Percentiles rank a stretch among this genome's conserved stretches.
Conservation (phyloP, 805 yeast genomes). For the Wickerhamomyces bisporus region DNA sequence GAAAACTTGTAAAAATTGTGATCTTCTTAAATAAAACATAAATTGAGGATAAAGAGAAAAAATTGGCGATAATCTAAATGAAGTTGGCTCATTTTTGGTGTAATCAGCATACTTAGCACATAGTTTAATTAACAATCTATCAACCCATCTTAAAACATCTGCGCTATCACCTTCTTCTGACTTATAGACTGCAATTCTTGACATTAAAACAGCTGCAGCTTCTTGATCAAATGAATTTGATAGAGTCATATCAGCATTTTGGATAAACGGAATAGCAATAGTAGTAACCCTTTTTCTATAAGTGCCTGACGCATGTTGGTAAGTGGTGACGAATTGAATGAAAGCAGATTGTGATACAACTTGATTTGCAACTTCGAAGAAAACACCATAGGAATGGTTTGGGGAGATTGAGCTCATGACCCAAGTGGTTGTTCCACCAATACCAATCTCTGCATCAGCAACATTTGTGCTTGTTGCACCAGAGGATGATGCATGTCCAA, state of each 20-base stretch:
- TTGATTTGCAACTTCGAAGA: slow-evolving; percentile 68
- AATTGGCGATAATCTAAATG: slow-evolving; percentile 44
- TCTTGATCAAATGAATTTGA: slow-evolving; percentile 89
- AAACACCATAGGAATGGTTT: slow-evolving; percentile 80
- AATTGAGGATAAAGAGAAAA: slow-evolving; percentile 61
- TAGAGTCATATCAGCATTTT: slow-evolving; percentile 51
- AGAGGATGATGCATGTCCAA: slow-evolving; percentile 83
- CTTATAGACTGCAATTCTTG: slow-evolving; percentile 85
- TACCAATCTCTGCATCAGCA: slow-evolving; percentile 89
- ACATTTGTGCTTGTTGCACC: slow-evolving; percentile 64
- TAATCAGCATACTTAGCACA: slow-evolving; percentile 94
- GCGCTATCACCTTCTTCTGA: slow-evolving; percentile 82
- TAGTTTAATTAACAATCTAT: slow-evolving; percentile 80
- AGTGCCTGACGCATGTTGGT: slow-evolving; percentile 94
- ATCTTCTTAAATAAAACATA: slow-evolving; percentile 61
- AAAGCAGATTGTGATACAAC: slow-evolving; percentile 36
- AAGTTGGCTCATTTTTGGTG: slow-evolving; percentile 65
- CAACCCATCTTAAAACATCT: slow-evolving; percentile 92
- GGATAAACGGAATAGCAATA: slow-evolving; percentile 54
- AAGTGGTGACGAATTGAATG: slow-evolving; percentile 85
- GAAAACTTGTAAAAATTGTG: slow-evolving; percentile 60
- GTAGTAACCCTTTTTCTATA: slow-evolving; percentile 90
- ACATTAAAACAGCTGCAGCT: slow-evolving; percentile 93
- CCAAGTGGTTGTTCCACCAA: slow-evolving; percentile 91
- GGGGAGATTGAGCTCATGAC: slow-evolving; percentile 82